Evolutionary conservation across 805 yeast species (phyloP).

Genomic region (Candida wancherniae): DNA sequence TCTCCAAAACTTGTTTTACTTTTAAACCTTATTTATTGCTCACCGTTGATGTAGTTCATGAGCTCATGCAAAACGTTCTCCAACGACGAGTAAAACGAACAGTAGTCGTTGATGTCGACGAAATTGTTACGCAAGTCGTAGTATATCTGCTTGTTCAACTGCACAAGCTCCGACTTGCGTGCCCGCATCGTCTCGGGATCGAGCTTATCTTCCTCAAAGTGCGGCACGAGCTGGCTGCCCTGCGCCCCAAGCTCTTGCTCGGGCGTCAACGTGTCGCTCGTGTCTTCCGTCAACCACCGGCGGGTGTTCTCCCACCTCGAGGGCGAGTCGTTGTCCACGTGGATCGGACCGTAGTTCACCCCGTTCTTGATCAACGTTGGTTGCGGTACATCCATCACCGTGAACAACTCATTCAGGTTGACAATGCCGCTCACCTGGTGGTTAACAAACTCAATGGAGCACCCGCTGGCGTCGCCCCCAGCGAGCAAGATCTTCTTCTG

Average conservation of each 20-base stretch:
- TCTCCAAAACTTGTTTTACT: too few relatives aligned
- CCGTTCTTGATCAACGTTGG: slow-evolving; percentile 21
- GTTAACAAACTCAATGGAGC: slow-evolving; percentile 32
- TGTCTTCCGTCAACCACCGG: too few relatives aligned
- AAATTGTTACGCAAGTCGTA: slow-evolving; percentile 40
- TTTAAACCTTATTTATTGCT: too few relatives aligned
- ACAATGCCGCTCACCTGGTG: slow-evolving; percentile 36
- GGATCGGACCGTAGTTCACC: slow-evolving; percentile 9
- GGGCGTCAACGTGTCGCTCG: too few relatives aligned
- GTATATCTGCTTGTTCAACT: slow-evolving; percentile 34
- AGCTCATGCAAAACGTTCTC: slow-evolving; percentile 37
- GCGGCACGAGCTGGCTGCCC: slow-evolving; percentile 5
- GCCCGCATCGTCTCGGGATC: slow-evolving; percentile 1
- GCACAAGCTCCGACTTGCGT: slow-evolving; percentile 23
- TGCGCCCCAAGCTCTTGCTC: too few relatives aligned
- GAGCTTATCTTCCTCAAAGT: slow-evolving; percentile 3
- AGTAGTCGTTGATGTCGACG: slow-evolving; percentile 41
- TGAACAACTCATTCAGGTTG: slow-evolving; percentile 38
- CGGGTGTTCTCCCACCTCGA: too few relatives aligned
- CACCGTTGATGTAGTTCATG: slow-evolving; percentile 32
- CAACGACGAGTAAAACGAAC: slow-evolving; percentile 39
- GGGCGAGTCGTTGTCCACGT: slow-evolving; percentile 4
- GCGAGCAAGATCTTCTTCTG: slow-evolving; percentile 24
- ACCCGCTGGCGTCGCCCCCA: slow-evolving; percentile 18
- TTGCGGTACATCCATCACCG: slow-evolving; percentile 41